Base-by-base conservation (phyloP, 2,329 filamentous ascomycete species). In the Lasiodiplodia sp. region DNA sequence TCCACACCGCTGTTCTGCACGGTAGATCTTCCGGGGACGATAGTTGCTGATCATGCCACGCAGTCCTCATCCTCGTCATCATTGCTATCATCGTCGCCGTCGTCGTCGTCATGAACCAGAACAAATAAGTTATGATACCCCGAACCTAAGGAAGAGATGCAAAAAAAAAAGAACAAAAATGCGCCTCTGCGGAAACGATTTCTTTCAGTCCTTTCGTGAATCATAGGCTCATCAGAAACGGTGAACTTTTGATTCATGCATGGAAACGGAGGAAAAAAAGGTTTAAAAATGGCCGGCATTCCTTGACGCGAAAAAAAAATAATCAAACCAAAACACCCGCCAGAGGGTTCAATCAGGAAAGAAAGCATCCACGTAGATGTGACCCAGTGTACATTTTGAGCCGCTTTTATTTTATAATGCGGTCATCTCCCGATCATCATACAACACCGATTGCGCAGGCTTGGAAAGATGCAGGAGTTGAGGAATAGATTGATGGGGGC, bases 51-150 rank as follows among this genome's bases (percentile, higher is more conserved):
- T 70, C 51, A 28, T 62, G 60, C 60, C 51, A 64, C 23, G 40
- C 44, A 73, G 72, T 81, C 58, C 71, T 80, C 71, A 75, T 78
- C 70, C 72, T 78, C 68, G 76, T 70, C 62, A 69, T 69, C 69
- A 76, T 83, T 70, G 78, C 80, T 67, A 70, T 83, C 57, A 76
- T 83, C 65, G 77, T 75, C 34, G 68, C 79, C 28, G 63, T 79
- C 37, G 79, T 79, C 34, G 75, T 79, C 4, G 77, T 79, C 65
- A 69, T 74, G 71, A 75, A 74, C 70, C 73, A 75, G 23, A 70
- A 72, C 18, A 72, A 72, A 51, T 69, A 70, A 56, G 44, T 47
- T 47, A 63, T 68, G 60, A 64, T 64, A 64, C 60, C 60, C 60
- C 44, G 28, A 64, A 52, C 31, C 60, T 52, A 38, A 52, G 31